phyloP scores from a whole-genome alignment of 495 filamentous ascomycete genomes.

The Penicillium psychrofluorescens region DNA sequence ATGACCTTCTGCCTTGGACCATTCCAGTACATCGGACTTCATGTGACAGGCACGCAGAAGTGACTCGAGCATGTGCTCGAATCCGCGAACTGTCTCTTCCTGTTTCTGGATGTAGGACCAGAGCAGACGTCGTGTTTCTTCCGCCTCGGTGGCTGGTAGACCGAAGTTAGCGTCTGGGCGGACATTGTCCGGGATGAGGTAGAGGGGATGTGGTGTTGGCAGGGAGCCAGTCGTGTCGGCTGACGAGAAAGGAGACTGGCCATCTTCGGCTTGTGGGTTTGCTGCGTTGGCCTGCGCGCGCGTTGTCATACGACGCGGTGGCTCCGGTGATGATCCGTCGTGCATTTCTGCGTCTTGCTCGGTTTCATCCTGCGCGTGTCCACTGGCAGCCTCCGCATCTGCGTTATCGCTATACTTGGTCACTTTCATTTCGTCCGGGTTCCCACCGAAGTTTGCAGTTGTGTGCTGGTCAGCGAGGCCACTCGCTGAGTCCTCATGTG shows the following conservation, averaged over 20 bases:
- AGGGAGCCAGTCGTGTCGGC: slow-evolving; percentile 41
- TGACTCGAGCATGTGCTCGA: slow-evolving; percentile 65
- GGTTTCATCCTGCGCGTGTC: slow-evolving; percentile 9
- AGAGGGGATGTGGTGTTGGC: slow-evolving; percentile 72
- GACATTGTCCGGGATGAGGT: slow-evolving; percentile 61
- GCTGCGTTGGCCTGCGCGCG: slow-evolving; percentile 54
- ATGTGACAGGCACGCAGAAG: slow-evolving; percentile 71
- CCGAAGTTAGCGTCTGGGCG: slow-evolving; percentile 73
- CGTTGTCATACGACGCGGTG: slow-evolving; percentile 62
- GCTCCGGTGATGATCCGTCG: slow-evolving; percentile 30
- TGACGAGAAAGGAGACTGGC: slow-evolving; percentile 36
- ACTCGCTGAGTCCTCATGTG: background rate
- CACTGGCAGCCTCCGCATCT: background rate
- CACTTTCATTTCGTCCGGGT: slow-evolving; percentile 4
- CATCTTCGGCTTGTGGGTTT: slow-evolving; percentile 21
- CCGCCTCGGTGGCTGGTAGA: slow-evolving; percentile 73
- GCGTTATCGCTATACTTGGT: slow-evolving; percentile 7
- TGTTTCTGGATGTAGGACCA: slow-evolving; percentile 89
- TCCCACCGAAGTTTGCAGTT: slow-evolving; percentile 7
- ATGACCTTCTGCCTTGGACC: slow-evolving; percentile 87
- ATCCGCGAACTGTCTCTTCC: slow-evolving; percentile 83
- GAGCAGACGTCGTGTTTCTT: slow-evolving; percentile 78
- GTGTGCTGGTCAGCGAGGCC: slow-evolving; percentile 3
- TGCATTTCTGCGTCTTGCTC: slow-evolving; percentile 32
- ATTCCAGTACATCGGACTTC: slow-evolving; percentile 71